Evolutionary conservation across 305 asterid genomes (phyloP), one percentile per base, ranked within the genome.

Genomic region (Fraxinus nigra): DNA sequence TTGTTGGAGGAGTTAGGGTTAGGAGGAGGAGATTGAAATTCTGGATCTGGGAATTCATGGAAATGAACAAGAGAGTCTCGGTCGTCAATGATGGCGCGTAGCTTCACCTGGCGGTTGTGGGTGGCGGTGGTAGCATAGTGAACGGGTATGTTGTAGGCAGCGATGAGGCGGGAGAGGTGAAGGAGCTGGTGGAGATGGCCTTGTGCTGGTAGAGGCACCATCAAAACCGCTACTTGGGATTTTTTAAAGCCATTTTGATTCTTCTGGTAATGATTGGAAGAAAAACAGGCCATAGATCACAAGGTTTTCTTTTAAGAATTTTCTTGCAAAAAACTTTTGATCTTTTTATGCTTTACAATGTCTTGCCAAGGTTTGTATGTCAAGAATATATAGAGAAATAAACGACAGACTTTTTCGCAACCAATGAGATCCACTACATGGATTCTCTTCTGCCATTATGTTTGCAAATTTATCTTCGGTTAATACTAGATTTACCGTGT

Each of bases 101-200:
- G 69, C 69, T 59, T 59, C 13, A 86, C 91, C 61, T 91, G 91
- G 78, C 84, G 91, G 88, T 33, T 87, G 84, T 65, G 85, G 82
- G 70, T 16, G 70, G 89, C 63, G 0, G 88, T 75, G 80, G 84
- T 78, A 0, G 80, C 83, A 28, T 83, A 88, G 86, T 83, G 75
- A 7, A 90, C 90, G 9, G 88, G 89, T 7, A 87, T 0, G 0
- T 32, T 35, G 72, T 82, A 72, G 8, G 90, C 76, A 75, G 91
- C 80, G 7, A 90, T 33, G 61, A 89, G 65, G 84, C 87, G 74
- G 22, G 90, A 82, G 78, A 86, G 85, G 67, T 90, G 91, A 26
- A 88, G 82, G 40, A 88, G 85, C 72, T 87, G 90, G 18, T 90
- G 88, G 48, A 90, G 93, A 67, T 90, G 93, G 32, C 90, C 88